These are phyloP conservation scores for Rhynchospora tenuis DNA, from an alignment of 176 grass and related monocot species.

Conservation along the genomic window DNA sequence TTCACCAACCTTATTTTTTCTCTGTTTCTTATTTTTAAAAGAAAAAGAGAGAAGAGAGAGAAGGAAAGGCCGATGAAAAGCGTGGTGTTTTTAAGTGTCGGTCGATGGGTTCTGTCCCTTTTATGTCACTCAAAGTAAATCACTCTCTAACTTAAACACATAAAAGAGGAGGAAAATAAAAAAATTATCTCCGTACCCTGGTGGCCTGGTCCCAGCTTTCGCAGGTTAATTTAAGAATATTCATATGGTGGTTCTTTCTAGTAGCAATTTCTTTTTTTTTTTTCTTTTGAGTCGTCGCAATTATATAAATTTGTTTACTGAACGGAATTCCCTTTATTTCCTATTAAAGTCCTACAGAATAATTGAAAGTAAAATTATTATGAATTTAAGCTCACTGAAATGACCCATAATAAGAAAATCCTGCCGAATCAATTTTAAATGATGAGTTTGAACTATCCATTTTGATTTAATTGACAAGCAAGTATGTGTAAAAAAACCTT, in stretches of 20 bases:
- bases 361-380: neutral
- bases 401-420: neutral
- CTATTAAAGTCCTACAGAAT: neutral
- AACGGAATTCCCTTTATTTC: too few species aligned
- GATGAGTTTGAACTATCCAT: neutral
- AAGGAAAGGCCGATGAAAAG: neutral
- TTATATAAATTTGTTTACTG: neutral
- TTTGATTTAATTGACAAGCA: neutral
- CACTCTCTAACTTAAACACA: neutral
- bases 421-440: neutral
- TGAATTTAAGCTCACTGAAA: neutral
- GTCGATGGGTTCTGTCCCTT: slow-evolving; percentile 16
- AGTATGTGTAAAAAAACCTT: neutral
- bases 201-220: neutral
- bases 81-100: slow-evolving; percentile 12
- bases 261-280: neutral
- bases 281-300: neutral
- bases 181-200: neutral
- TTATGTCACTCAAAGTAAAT: slow-evolving; percentile 22
- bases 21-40: slow-evolving; percentile 2
- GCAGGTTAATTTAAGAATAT: neutral
- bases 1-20: slow-evolving; percentile 7
- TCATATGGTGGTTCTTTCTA: neutral
- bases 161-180: neutral
- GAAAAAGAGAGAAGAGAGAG: neutral